Evolutionary conservation across 768 basidiomycete species (phyloP).

Genomic region (Boletus fagicola): DNA sequence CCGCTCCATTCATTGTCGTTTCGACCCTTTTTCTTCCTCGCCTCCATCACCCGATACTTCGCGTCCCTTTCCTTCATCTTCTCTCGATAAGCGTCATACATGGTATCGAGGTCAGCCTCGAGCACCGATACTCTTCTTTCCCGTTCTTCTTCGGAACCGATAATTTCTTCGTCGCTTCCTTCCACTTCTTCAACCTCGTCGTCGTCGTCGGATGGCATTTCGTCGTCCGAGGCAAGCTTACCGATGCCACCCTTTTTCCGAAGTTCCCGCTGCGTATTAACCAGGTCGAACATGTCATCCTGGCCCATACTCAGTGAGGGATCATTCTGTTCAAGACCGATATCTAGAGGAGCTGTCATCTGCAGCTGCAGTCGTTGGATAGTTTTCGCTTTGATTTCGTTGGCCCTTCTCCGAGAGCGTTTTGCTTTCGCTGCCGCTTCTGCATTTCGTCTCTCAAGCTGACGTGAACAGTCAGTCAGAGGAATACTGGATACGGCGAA

Average conservation of each 20-base stretch:
- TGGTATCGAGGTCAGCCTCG: conserved; percentile 83
- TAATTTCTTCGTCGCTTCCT: conserved; percentile 41
- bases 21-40: conserved; percentile 67
- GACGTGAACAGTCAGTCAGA: conserved; percentile 9
- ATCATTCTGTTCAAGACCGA: conserved; percentile 85
- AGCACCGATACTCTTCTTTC: conserved; percentile 59
- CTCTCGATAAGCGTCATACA: conserved; percentile 86
- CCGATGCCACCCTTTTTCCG: conserved; percentile 41
- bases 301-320: conserved; percentile 68
- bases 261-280: conserved; percentile 50
- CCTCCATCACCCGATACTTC: conserved; percentile 82
- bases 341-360: conserved; percentile 97
- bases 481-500: neutral
- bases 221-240: conserved; percentile 41
- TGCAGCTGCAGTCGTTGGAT: conserved; percentile 94
- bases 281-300: conserved; percentile 88
- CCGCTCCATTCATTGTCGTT: conserved; percentile 78
- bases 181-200: conserved; percentile 34
- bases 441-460: conserved; percentile 83
- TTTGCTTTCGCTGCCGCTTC: conserved; percentile 73
- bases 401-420: conserved; percentile 78
- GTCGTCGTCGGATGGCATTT: conserved; percentile 45
- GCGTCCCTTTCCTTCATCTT: conserved; percentile 79
- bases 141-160: conserved; percentile 69
- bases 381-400: conserved; percentile 84